Evolutionary conservation across 345 rosid genomes (phyloP), one percentile per base, ranked within the genome.

Genomic region (Eucalyptus cladocalyx): DNA sequence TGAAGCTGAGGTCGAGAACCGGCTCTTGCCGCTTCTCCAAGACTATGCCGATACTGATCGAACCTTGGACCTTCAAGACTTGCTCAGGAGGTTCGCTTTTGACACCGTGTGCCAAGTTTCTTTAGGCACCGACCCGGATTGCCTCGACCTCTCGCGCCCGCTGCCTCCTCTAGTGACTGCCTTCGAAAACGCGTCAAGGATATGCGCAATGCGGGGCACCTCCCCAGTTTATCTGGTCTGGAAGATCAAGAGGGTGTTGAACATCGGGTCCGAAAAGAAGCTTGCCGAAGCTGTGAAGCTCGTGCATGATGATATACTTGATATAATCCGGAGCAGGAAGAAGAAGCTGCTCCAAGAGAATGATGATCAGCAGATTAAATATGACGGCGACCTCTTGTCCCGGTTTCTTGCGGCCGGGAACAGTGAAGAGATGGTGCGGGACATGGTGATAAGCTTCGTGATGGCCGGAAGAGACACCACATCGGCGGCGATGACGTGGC

Each of bases 191-290:
- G 96, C 95, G 2, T 94, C 96, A 1, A 94, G 88, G 89, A 95
- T 92, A 3, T 90, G 97, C 53, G 96, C 97, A 49, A 91, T 90
- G 88, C 91, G 98, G 9, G 98, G 94, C 17, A 90, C 90, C 88
- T 93, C 91, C 37, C 96, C 98, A 0, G 80, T 93, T 37, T 87
- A 89, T 62, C 88, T 94, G 19, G 89, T 96, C 23, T 96, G 99
- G 98, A 96, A 95, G 92, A 24, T 94, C 5, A 95, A 97, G 88
- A 93, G 95, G 40, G 90, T 89, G 65, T 56, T 95, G 43, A 94
- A 91, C 72, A 6, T 95, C 6, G 98, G 99, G 9, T 90, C 93
- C 24, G 99, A 97, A 87, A 95, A 90, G 92, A 92, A 88, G 34
- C 92, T 97, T 16, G 92, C 83, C 45, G 91, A 93, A 86, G 95